Conservation (phyloP, 306 rosid species). For the Ormosia emarginata region DNA sequence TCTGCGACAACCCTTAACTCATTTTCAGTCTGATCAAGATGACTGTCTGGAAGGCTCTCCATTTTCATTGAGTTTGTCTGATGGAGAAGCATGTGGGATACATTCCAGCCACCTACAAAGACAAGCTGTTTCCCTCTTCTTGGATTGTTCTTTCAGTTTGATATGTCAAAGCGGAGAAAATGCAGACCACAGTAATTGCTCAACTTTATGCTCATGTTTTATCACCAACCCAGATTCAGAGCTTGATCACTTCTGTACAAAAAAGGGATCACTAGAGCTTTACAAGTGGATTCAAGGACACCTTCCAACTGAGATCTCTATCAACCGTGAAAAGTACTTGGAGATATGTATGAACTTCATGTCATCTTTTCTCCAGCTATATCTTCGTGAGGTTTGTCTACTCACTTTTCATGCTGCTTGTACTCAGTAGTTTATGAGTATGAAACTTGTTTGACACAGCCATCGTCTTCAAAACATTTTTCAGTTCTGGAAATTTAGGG, state of each 20-base stretch:
- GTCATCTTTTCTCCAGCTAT: conserved; percentile 73
- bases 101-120: conserved; percentile 67
- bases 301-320: conserved; percentile 47
- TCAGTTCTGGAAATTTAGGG: not conserved
- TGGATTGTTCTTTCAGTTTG: conserved; percentile 60
- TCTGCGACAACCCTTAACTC: conserved; percentile 43
- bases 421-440: conserved; percentile 2
- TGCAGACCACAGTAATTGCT: conserved; percentile 30
- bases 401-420: not conserved
- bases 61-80: conserved; percentile 53
- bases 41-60: conserved; percentile 82
- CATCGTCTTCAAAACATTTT: conserved; percentile 2
- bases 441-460: conserved; percentile 1
- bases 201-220: conserved; percentile 36
- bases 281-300: conserved; percentile 70
- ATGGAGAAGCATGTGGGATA: conserved; percentile 38
- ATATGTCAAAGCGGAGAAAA: conserved; percentile 36
- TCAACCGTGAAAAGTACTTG: conserved; percentile 42
- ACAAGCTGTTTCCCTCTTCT: conserved; percentile 65
- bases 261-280: conserved; percentile 60
- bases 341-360: conserved; percentile 58
- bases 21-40: conserved; percentile 38
- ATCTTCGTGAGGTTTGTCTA: conserved; percentile 67
- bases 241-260: conserved; percentile 39
- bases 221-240: conserved; percentile 27